Base-by-base conservation (phyloP, 306 rosid genomes). In the Castanea sativa region DNA sequence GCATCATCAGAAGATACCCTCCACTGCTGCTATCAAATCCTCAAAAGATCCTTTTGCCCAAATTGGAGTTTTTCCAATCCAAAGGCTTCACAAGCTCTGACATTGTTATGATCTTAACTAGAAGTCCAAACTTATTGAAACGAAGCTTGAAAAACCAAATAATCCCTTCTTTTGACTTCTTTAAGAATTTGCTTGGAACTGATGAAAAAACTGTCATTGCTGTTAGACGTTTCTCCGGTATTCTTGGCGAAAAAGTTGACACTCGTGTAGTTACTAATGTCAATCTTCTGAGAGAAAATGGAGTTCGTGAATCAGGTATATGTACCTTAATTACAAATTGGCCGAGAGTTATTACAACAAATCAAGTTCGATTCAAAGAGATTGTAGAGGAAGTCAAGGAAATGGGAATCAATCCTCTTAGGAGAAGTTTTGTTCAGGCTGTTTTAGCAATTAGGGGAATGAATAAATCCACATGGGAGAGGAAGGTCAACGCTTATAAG, bases 331-430 rank as follows among this genome's bases (percentile, higher is more conserved):
- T 35, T 35, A 35, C 0, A 35, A 35, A 5, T 6, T 5, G 8
- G 43, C 43, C 43, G 1, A 35, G 43, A 35, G 6, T 35, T 35
- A 35, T 35, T 35, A 35, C 43, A 0, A 35, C 43, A 35, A 1
- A 20, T 8, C 19, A 73, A 15, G 55, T 61, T 19, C 1, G 10
- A 25, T 14, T 25, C 27, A 25, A 25, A 25, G 27, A 25, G 27
- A 25, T 25, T 25, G 27, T 25, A 25, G 27, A 25, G 49, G 76
- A 80, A 75, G 56, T 92, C 0, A 87, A 72, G 77, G 69, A 69
- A 11, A 35, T 92, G 86, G 89, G 90, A 7, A 81, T 92, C 68
- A 29, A 80, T 57, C 18, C 83, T 75, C 73, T 52, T 15, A 76
- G 30, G 6, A 0, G 27, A 0, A 18, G 38, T 9, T 89, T 90